These are phyloP conservation scores for Schoenoplectus triqueter DNA, from an alignment of 202 grass and related monocot genomes.

Conservation along the genomic window DNA sequence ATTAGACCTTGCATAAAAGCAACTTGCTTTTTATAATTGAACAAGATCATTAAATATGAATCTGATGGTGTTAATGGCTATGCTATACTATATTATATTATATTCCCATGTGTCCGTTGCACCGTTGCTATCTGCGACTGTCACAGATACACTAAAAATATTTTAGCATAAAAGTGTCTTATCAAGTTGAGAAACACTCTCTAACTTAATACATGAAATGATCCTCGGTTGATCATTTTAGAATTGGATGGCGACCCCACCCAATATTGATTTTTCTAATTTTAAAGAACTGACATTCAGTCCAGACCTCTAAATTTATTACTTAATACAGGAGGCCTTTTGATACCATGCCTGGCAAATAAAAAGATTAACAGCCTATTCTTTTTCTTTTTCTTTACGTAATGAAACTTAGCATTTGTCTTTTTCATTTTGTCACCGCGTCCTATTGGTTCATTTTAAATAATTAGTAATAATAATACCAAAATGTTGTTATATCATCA, in stretches of 20 bases:
- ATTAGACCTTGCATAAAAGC: not conserved
- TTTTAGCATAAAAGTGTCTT: not conserved
- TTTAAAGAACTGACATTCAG: not conserved
- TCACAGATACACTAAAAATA: slow-evolving; percentile 4
- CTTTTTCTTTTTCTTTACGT: not conserved
- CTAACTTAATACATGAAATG: slow-evolving; percentile 9
- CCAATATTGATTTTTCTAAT: slow-evolving; percentile 14
- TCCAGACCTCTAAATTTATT: not conserved
- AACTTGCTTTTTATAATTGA: slow-evolving; percentile 4
- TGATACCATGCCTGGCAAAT: not conserved
- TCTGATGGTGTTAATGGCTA: slow-evolving; percentile 8
- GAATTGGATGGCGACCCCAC: not conserved
- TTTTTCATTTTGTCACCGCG: not conserved
- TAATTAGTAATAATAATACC: too few relatives aligned
- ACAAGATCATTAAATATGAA: slow-evolving; percentile 26
- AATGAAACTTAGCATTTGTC: too few relatives aligned
- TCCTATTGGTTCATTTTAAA: too few relatives aligned
- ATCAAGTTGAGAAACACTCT: slow-evolving; percentile 20
- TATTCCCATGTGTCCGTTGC: not conserved
- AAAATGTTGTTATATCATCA: too few relatives aligned
- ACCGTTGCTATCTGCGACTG: slow-evolving; percentile 19
- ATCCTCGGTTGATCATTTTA: slow-evolving; percentile 22
- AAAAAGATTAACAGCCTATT: not conserved
- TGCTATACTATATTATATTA: not conserved
- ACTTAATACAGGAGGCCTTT: not conserved